A percentile compares a stretch with the other conserved stretches of the same genome.
Evolutionary conservation across 164 flowering plant genomes (phyloP).

Genomic region (Dillenia turbinata): DNA sequence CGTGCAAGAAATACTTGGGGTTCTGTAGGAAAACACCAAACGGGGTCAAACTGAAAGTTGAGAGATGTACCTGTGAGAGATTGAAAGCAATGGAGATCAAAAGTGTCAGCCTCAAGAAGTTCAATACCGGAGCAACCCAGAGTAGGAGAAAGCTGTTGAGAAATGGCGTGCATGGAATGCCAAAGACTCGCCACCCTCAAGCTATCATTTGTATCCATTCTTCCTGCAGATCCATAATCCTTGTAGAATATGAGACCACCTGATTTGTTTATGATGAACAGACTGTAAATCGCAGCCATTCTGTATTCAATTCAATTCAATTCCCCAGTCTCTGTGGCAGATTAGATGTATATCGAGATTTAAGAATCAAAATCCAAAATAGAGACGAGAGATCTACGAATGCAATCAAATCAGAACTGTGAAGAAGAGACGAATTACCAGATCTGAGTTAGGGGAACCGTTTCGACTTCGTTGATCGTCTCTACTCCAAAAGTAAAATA

Average conservation of each 20-base stretch:
- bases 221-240: constrained; percentile 89
- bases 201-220: constrained; percentile 95
- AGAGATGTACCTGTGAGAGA: constrained; percentile 70
- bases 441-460: too few species aligned
- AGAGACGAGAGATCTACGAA: too few species aligned
- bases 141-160: constrained; percentile 85
- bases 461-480: too few species aligned
- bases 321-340: too few species aligned
- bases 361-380: too few species aligned
- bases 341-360: too few species aligned
- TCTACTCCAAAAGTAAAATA: too few species aligned
- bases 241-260: constrained; percentile 92
- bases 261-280: constrained; percentile 92
- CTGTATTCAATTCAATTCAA: too few species aligned
- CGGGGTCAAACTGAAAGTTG: not conserved
- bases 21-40: too few species aligned
- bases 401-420: too few species aligned
- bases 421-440: too few species aligned
- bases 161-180: constrained; percentile 99
- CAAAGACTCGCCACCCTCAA: constrained; percentile 89
- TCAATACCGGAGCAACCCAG: constrained; percentile 81
- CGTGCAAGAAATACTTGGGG: too few species aligned
- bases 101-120: constrained; percentile 86
- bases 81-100: constrained; percentile 94
- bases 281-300: constrained; percentile 92